Percentiles rank a stretch among this genome's conserved stretches.
phyloP scores from a whole-genome alignment of 2,329 filamentous ascomycete species.

The Fusarium tuaranense region DNA sequence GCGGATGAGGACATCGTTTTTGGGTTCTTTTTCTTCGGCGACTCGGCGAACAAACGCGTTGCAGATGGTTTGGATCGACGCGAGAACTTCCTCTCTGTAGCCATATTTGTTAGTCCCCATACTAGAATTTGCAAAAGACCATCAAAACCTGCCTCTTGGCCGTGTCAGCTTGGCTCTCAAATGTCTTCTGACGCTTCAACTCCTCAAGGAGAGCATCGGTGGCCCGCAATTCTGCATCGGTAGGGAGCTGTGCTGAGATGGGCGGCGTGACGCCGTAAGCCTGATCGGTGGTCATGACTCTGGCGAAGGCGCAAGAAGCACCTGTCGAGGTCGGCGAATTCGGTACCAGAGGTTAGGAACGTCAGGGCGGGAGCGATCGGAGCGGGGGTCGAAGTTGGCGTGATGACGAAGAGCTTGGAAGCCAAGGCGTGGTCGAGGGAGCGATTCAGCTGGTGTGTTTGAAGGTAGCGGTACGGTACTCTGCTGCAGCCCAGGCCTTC shows the following conservation, averaged over 20 bases:
- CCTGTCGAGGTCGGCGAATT: conserved; percentile 14
- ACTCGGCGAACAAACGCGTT: conserved; percentile 90
- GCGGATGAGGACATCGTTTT: conserved; percentile 82
- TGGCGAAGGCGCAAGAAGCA: conserved; percentile 7
- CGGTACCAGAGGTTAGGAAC: conserved; percentile 1
- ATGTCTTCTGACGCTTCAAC: conserved; percentile 89
- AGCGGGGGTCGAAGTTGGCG: background rate
- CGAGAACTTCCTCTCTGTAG: conserved; percentile 68
- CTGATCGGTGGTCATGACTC: conserved; percentile 53
- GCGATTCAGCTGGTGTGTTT: background rate
- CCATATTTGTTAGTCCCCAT: conserved; percentile 20
- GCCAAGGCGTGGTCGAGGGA: conserved; percentile 1
- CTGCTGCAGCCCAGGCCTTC: conserved; percentile 14
- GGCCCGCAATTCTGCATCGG: conserved; percentile 78
- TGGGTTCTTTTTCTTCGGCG: conserved; percentile 75
- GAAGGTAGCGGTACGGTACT: background rate
- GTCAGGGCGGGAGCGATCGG: background rate
- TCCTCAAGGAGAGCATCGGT: conserved; percentile 86
- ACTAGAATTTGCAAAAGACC: background rate
- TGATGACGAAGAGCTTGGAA: conserved; percentile 7
- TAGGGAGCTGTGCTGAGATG: conserved; percentile 82
- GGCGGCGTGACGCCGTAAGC: conserved; percentile 81
- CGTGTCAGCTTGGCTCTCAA: conserved; percentile 86
- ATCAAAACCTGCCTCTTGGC: conserved; percentile 74
- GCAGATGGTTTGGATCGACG: conserved; percentile 81